Conservation (phyloP, 257 asterid genomes). For the Craterostigma plantagineum region DNA sequence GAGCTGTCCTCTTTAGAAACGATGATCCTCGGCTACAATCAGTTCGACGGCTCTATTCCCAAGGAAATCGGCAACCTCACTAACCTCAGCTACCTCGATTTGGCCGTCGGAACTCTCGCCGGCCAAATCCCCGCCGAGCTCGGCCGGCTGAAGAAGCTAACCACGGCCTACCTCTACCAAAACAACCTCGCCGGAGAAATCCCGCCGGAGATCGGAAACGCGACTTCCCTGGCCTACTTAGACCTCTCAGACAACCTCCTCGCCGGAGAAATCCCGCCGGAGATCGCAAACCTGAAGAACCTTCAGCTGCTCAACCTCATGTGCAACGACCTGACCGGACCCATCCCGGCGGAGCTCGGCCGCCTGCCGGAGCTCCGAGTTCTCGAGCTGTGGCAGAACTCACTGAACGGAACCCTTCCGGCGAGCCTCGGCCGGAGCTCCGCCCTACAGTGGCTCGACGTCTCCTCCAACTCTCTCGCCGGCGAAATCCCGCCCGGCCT, state of each 20-base stretch:
- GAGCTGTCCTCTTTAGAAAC: slow-evolving; percentile 34
- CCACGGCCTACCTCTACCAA: slow-evolving; percentile 40
- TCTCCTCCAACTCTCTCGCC: slow-evolving; percentile 42
- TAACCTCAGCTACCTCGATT: slow-evolving; percentile 44
- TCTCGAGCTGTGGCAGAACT: slow-evolving; percentile 54
- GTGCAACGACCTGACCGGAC: slow-evolving; percentile 41
- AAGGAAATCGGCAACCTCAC: slow-evolving; percentile 42
- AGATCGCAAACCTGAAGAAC: slow-evolving; percentile 31
- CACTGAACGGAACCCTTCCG: slow-evolving; percentile 40
- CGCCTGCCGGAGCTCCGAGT: slow-evolving; percentile 35
- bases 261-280: slow-evolving; percentile 43
- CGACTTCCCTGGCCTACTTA: slow-evolving; percentile 25
- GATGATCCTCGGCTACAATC: slow-evolving; percentile 45
- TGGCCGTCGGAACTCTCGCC: slow-evolving; percentile 49
- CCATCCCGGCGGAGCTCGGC: slow-evolving; percentile 30
- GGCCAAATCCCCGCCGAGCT: slow-evolving; percentile 46
- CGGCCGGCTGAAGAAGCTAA: slow-evolving; percentile 34
- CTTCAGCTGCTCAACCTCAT: slow-evolving; percentile 60
- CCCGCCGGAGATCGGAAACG: slow-evolving; percentile 46
- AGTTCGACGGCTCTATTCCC: slow-evolving; percentile 52
- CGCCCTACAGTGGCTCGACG: slow-evolving; percentile 52
- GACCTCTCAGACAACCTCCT: slow-evolving; percentile 51
- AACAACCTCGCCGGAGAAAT: slow-evolving; percentile 41
- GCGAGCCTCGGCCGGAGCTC: slow-evolving; percentile 36
- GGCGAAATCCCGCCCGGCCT: slow-evolving; percentile 54